Base-by-base conservation (phyloP, 352 stramenopile genomes). In the Globisporangium paroecandrum region DNA sequence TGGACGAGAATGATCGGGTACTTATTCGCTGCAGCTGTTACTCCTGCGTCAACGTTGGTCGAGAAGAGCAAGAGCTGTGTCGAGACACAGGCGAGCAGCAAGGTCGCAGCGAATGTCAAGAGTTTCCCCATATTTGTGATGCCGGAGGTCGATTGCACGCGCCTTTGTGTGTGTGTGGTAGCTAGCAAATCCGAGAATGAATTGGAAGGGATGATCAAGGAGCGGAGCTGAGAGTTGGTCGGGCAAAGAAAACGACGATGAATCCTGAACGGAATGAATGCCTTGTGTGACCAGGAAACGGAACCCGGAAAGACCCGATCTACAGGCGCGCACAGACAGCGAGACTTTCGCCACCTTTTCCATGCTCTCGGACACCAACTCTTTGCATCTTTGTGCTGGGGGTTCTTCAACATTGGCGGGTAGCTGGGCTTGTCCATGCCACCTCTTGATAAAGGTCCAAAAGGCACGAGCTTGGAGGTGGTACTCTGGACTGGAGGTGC, bases 1-100 rank as follows among this genome's bases (percentile, higher is more conserved):
- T 82, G 74, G 3, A 84, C 68, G 38, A 84, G 57, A 27, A 84
- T 58, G 64, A 83, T 76, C 43, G 74, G 74, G 61, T 72, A 80
- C 25, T 60, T 68, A 36, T 68, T 68, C 22, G n/a, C 49, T 25
- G 34, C n/a, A 27, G 38, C 1, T 46, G 10, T 12, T 13, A 12
- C 38, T 38, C 43, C 60, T 8, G 24, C 24, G 2, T n/a, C 49
- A 18, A 34, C 47, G 10, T 47, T 18, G 41, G 13, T n/a, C 4
- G 41, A n/a, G 41, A 43, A 59, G 20, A 67, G 27, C 62, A 61
- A 18, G 62, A 61, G 62, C 18, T 58, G 59, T 2, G 41, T 15
- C 25, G 46, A 25, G 25, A 43, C 7, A 41, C 57, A 63, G 4
- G 13, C 18, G n/a, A 63, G 57, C 57, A 53, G 13, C 22, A 36